Evolutionary conservation across 1,284 basidiomycete species (phyloP).

Genomic region (Salmacisia buchloeana): DNA sequence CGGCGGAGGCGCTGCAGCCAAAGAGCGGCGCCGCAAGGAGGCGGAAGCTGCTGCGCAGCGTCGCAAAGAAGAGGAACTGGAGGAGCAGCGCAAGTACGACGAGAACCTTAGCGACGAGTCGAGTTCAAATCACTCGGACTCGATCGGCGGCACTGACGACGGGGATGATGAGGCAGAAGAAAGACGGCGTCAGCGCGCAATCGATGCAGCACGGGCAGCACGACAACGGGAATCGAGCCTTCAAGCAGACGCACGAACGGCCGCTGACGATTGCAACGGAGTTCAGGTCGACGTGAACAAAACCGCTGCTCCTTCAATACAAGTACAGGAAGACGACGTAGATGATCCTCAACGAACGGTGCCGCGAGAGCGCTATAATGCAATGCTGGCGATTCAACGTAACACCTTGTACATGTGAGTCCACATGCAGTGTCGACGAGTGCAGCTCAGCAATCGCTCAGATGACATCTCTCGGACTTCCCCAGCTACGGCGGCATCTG

Average conservation of each 20-base stretch:
- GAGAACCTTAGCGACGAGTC: slow-evolving; percentile 22
- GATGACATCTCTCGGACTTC: slow-evolving; percentile 18
- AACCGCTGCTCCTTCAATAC: too few species aligned
- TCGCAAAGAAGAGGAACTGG: slow-evolving; percentile 15
- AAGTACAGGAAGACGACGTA: slow-evolving; percentile 53
- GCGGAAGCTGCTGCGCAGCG: slow-evolving; percentile 26
- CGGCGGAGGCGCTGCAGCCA: slow-evolving; percentile 50
- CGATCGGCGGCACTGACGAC: slow-evolving; percentile 13
- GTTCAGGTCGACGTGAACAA: too few species aligned
- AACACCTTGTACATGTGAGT: slow-evolving; percentile 65
- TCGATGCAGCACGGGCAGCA: slow-evolving; percentile 8
- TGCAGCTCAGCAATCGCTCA: background rate
- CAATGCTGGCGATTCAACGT: slow-evolving; percentile 78
- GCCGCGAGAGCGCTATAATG: slow-evolving; percentile 79
- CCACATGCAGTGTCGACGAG: background rate
- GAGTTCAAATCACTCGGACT: slow-evolving; percentile 18
- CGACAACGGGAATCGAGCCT: background rate
- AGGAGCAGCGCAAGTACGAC: slow-evolving; percentile 14
- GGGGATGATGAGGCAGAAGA: slow-evolving; percentile 19
- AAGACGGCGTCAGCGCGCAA: slow-evolving; percentile 10
- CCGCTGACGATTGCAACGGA: too few species aligned
- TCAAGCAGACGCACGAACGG: too few species aligned
- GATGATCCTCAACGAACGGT: slow-evolving; percentile 68
- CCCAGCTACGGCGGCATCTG: slow-evolving; percentile 44
- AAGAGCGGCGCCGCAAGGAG: slow-evolving; percentile 52